Base-by-base conservation (phyloP, 2,329 filamentous ascomycete genomes). In the Macrophomina pseudophaseolina region DNA sequence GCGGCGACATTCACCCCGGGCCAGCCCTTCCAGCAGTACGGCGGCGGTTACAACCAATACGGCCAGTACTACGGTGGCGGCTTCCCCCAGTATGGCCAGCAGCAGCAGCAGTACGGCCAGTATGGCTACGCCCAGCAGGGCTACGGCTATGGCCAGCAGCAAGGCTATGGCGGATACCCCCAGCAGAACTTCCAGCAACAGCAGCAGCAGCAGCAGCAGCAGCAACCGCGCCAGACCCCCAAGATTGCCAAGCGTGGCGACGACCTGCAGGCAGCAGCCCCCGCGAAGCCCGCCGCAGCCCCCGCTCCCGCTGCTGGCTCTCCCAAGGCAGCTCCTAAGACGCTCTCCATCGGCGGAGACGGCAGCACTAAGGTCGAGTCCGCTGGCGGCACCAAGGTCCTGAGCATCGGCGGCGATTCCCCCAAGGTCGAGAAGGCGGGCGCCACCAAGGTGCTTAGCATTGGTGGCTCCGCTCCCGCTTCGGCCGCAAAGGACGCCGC, bases 1-100 rank as follows among this genome's bases (percentile, higher is more conserved):
- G 91, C 90, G 40, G 82, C 87, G 69, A 79, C 86, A 28, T 94
- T 94, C 78, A 87, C 90, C 66, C 91, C 91, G 8, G 90, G 90
- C 58, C 91, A 93, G 77, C 80, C 82, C 68, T 93, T 85, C 73
- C 88, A 84, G 71, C 82, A 84, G 69, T 85, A 88, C 69, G 86
- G 71, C 42, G 71, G 71, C 38, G 72, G 72, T 46, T 71, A 73
- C 52, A 70, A 75, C 53, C 76, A 76, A 59, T 76, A 77, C 65
- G 73, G 71, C 30, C 81, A 84, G 68, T 84, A 74, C 64, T 71
- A 73, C 62, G 73, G 74, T 67, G 68, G 68, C 3, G 69, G 69
- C 32, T 75, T 70, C 58, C 70, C 60, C 9, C 71, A 72, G 49
- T 72, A 72, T 62, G 68, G 67, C 28, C 81, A 83, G 67, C 82